Base-by-base conservation (phyloP, 1,284 basidiomycete species). In the Irpex sp. region DNA sequence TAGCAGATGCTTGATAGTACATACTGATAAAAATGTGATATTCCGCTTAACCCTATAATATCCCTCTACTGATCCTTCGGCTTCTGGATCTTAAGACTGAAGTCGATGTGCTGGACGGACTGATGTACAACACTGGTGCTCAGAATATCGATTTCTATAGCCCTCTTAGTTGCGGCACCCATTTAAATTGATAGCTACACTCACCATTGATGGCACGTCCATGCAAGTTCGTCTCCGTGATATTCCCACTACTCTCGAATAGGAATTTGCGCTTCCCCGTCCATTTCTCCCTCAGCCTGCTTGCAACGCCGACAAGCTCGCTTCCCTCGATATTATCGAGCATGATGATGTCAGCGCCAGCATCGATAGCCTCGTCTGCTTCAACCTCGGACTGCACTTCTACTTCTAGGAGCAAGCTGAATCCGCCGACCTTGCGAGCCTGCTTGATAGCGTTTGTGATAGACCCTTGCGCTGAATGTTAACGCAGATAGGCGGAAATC, bases 331-430 rank as follows among this genome's bases (percentile, higher is more conserved):
- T 92, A 73, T 98, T 98, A 74, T 99, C 97, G 19, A 99, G 86
- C 97, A 99, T 99, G 72, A 99, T 83, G 58, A 99, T 90, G 77
- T 99, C 96, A 33, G 96, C 97, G 3, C 97, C 97, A 1, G 97
- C 96, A 46, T 90, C 87, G 71, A 99, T 95, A 9, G 97, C 97
- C 78, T 99, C 95, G 68, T 95, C 88, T 5, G 96, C 97, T 77
- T 98, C 96, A 15, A 82, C 88, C 75, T 95, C 89, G 19, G 89
- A 88, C 63, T 89, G 84, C 39, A 97, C 97, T 75, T 99, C 97
- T 43, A 99, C 96, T 67, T 99, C 97, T 59, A 99, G 89, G 36
- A 94, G 86, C 56, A 97, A 80, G 63, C 90, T 93, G 78, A 99
- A 99, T 21, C 97, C 97, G 17, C 94, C 95, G 31, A 95, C 95